phyloP scores from a whole-genome alignment of 345 rosid genomes.

The Kernera saxatilis region DNA sequence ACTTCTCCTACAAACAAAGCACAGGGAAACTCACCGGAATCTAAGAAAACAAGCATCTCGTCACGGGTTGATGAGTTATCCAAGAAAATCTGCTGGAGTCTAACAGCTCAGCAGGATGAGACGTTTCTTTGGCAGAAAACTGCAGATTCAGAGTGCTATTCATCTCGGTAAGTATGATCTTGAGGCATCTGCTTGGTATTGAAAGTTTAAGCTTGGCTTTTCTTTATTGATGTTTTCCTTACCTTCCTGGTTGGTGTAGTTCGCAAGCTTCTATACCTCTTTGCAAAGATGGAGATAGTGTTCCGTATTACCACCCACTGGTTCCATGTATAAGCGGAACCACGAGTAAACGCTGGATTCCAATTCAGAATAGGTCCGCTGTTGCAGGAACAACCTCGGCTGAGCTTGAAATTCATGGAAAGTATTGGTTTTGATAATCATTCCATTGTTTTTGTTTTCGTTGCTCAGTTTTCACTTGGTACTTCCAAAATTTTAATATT shows the following conservation, averaged over 20 bases:
- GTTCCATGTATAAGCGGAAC: slow-evolving; percentile 75
- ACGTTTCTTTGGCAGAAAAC: slow-evolving; percentile 97
- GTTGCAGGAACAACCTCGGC: slow-evolving; percentile 44
- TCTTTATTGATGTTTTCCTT: slow-evolving; percentile 1
- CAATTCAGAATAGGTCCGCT: slow-evolving; percentile 79
- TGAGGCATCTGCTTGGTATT: neutral
- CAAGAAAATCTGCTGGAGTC: slow-evolving; percentile 80
- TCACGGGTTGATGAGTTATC: slow-evolving; percentile 57
- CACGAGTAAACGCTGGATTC: slow-evolving; percentile 74
- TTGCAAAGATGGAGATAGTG: slow-evolving; percentile 66
- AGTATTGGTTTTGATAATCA: slow-evolving; percentile 37
- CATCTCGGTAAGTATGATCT: slow-evolving; percentile 52
- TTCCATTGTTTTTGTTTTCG: neutral
- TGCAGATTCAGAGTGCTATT: slow-evolving; percentile 48
- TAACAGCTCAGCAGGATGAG: slow-evolving; percentile 91
- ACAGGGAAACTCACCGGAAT: slow-evolving; percentile 40
- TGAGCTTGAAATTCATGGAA: slow-evolving; percentile 80
- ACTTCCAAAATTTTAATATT: neutral
- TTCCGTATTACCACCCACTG: slow-evolving; percentile 74
- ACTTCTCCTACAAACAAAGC: slow-evolving; percentile 68
- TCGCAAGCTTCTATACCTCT: slow-evolving; percentile 46
- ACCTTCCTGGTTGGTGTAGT: slow-evolving; percentile 33
- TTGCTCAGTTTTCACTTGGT: neutral
- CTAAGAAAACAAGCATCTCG: slow-evolving; percentile 51
- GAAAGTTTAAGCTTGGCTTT: neutral